A percentile compares a stretch with the other conserved stretches of the same genome.
phyloP scores from a whole-genome alignment of 164 flowering plant genomes.

The Vitis vinifera region ASM3070453v1 NC_081818.1:4821001-4821500 shows the following conservation, averaged over 20 bases:
- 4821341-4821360: constrained; percentile 29
- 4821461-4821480: constrained; percentile 70
- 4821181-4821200: neutral
- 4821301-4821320: constrained; percentile 67
- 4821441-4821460: constrained; percentile 79
- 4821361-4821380: neutral
- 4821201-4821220: constrained; percentile 38
- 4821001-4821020: too few relatives aligned
- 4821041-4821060: too few relatives aligned
- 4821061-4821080: too few relatives aligned
- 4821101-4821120: too few relatives aligned
- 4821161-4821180: too few relatives aligned
- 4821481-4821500: constrained; percentile 71
- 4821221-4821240: constrained; percentile 37
- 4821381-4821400: neutral
- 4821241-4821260: constrained; percentile 39
- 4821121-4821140: too few relatives aligned
- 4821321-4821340: constrained; percentile 30
- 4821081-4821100: too few relatives aligned
- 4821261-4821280: constrained; percentile 82
- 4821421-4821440: constrained; percentile 10
- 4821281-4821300: constrained; percentile 89
- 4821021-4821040: too few relatives aligned
- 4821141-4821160: too few relatives aligned
- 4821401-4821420: too few relatives aligned